Base-by-base conservation (phyloP, 2,329 filamentous ascomycete species). In the Fusarium sp. region DNA sequence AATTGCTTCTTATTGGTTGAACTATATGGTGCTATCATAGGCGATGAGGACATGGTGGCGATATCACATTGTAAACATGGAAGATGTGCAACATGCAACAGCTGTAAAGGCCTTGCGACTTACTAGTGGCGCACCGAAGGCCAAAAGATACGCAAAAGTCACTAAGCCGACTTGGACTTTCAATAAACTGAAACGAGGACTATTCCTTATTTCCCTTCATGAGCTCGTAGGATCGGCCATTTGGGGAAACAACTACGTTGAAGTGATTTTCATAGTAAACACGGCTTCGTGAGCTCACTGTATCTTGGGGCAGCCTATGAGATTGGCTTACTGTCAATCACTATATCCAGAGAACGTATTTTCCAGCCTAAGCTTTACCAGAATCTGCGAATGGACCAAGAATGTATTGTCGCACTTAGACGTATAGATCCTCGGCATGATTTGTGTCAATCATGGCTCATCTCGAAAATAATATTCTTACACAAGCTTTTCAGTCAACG, bases 71-170 rank as follows among this genome's bases (percentile, higher is more conserved):
- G 9, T 6, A 7, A 18, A 28, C 26, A 47, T 15, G 26, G 20
- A 17, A 28, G 14, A 31, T 12, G 0, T 31, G 9, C 3, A 22
- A 11, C 1, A 0, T 31, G 6, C 2, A 17, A 7, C 10, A 31
- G 14, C 15, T 17, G 2, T 8, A 4, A n/a, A 8, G 14, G 11
- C 7, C 10, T 7, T 5, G 6, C 3, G 5, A 12, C 20, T n/a
- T n/a, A 10, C 31, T 28, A 17, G 14, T 7, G 5, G 5, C 22
- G 7, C 17, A 18, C 11, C n/a, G 17, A 44, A 18, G n/a, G 10
- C 5, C 7, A 18, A 24, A 7, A 44, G 18, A 44, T 2, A 18
- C 12, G 15, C 5, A 26, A 7, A 12, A 31, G 7, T n/a, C 3
- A 9, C 28, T 18, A 5, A 17, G 12, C 3, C 4, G 20, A 31